Evolutionary conservation across 305 asterid genomes (phyloP).

Genomic region (Euphrasia arctica): DNA sequence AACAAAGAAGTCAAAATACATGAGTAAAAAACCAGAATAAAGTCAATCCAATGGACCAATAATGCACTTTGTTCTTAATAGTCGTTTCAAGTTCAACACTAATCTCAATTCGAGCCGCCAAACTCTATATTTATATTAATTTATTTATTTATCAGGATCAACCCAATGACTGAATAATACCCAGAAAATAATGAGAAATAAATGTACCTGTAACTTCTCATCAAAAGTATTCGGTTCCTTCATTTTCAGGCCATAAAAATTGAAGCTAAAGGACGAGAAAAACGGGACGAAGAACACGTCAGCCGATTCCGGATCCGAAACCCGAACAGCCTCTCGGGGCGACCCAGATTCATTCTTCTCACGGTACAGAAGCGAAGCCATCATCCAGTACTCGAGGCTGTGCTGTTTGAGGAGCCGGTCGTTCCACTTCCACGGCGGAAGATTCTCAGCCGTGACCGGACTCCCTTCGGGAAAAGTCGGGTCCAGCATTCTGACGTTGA

Average conservation of each 20-base stretch:
- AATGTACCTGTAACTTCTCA: slow-evolving; percentile 61
- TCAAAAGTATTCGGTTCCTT: slow-evolving; percentile 55
- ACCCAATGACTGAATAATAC: neutral
- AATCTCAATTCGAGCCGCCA: too few relatives aligned
- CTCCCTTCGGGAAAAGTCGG: slow-evolving; percentile 30
- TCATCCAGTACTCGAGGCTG: slow-evolving; percentile 69
- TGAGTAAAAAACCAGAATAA: too few relatives aligned
- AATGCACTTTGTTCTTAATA: too few relatives aligned
- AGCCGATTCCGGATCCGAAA: slow-evolving; percentile 28
- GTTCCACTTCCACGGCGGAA: slow-evolving; percentile 53
- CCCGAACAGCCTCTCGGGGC: slow-evolving; percentile 30
- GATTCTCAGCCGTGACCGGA: slow-evolving; percentile 37
- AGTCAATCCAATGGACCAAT: too few relatives aligned
- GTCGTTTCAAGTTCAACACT: too few relatives aligned
- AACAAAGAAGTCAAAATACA: too few relatives aligned
- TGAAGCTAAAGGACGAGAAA: slow-evolving; percentile 32
- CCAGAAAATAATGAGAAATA: slow-evolving; percentile 1
- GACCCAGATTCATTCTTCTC: slow-evolving; percentile 21
- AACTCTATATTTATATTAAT: too few relatives aligned
- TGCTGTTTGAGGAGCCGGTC: slow-evolving; percentile 53
- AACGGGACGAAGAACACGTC: slow-evolving; percentile 35
- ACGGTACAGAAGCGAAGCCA: slow-evolving; percentile 48
- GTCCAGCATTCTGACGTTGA: slow-evolving; percentile 66
- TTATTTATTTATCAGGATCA: too few relatives aligned
- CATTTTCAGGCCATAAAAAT: slow-evolving; percentile 52